Base-by-base conservation (phyloP, 352 stramenopile species). In the Thalassiosira livingstoniorum region DNA sequence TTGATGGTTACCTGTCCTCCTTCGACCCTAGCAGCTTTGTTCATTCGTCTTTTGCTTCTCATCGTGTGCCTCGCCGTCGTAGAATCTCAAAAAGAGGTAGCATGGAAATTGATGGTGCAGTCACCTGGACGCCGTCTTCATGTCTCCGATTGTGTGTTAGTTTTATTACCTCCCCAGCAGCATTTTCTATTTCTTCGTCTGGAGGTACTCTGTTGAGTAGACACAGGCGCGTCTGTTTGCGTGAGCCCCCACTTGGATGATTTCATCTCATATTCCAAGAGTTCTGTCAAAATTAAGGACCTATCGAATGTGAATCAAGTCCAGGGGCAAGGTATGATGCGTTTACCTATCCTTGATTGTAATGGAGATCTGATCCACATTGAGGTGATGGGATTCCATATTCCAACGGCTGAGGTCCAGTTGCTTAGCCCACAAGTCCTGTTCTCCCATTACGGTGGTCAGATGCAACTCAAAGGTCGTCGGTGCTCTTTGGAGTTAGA, bases 221-320 rank as follows among this genome's bases (percentile, higher is more conserved):
- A 58, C 27, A 58, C 47, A 25, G 47, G 47, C 10, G 47, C 47
- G 7, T 58, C 47, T 29, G 47, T 58, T 23, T 58, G 47, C n/a
- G 27, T 58, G 21, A 29, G 11, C 27, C 47, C 47, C n/a, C 47
- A 58, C 21, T 5, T 11, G 7, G 47, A 58, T 10, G 47, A 58
- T 58, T 58, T 58, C n/a, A 27, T 58, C 47, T 29, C 5, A 4
- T 58, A 58, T 58, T n/a, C 21, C 47, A 27, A 27, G 10, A 58
- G 47, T 27, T 25, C 5, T 5, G 7, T 58, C 11, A 15, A 58
- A 27, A 58, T 58, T 27, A 58, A 58, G 21, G 47, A 15, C 27
- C 47, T 58, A 11, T 58, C 47, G 11, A 58, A 58, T 27, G 27
- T 27, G 11, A 58, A 58, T 58, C 10, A 7, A 27, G 47, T 58